phyloP scores from a whole-genome alignment of 2,329 filamentous ascomycete species.

The Pyrenophora tritici-repentis region DNA sequence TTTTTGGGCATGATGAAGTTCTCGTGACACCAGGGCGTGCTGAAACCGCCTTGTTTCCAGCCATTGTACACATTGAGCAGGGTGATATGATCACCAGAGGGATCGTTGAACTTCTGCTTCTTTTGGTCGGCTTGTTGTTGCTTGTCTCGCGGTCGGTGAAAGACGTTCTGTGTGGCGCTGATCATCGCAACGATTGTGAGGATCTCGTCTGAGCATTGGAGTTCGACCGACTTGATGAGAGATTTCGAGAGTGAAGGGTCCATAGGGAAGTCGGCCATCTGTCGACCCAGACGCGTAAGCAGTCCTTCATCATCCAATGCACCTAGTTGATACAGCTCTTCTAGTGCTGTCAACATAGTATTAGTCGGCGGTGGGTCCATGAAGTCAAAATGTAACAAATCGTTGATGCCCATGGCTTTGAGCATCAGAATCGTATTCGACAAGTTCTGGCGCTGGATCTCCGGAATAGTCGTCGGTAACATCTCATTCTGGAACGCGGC shows the following conservation, averaged over 20 bases:
- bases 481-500: slow-evolving; percentile 95
- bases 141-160: slow-evolving; percentile 97
- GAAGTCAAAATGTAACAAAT: slow-evolving; percentile 95
- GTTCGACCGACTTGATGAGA: slow-evolving; percentile 83
- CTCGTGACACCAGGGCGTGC: slow-evolving; percentile 91
- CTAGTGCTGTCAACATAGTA: slow-evolving; percentile 93
- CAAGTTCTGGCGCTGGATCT: slow-evolving; percentile 94
- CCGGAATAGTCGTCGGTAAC: slow-evolving; percentile 92
- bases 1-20: slow-evolving; percentile 94
- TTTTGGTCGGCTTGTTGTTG: slow-evolving; percentile 96
- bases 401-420: slow-evolving; percentile 99
- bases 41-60: slow-evolving; percentile 87
- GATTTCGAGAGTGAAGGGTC: slow-evolving; percentile 90
- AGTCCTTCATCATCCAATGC: slow-evolving; percentile 95
- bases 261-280: slow-evolving; percentile 99
- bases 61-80: slow-evolving; percentile 94
- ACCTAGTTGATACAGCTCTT: slow-evolving; percentile 90
- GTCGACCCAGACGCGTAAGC: slow-evolving; percentile 85
- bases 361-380: slow-evolving; percentile 98
- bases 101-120: slow-evolving; percentile 96
- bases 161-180: slow-evolving; percentile 76
- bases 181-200: slow-evolving; percentile 80
- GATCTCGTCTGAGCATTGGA: slow-evolving; percentile 90
- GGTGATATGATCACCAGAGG: slow-evolving; percentile 90
- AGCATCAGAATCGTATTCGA: slow-evolving; percentile 94